phyloP scores from a whole-genome alignment of 1,284 basidiomycete genomes.

The Malassezia brasiliensis region DNA sequence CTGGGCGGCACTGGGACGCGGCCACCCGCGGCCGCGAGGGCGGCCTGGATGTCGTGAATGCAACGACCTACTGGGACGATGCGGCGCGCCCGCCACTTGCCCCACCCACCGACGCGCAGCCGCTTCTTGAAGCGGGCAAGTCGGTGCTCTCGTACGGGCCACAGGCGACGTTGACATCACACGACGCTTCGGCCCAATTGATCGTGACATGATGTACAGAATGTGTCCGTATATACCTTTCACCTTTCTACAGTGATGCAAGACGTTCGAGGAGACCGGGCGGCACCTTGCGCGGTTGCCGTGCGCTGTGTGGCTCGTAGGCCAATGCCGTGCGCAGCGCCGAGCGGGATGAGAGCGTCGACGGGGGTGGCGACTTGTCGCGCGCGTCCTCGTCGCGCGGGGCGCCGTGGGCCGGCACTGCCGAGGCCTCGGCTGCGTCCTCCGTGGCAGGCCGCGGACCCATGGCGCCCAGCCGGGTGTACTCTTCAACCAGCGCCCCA shows the following conservation, averaged over 20 bases:
- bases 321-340: neutral
- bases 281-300: neutral
- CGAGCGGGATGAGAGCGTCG: too few species aligned
- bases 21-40: neutral
- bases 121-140: neutral
- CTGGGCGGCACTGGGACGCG: neutral
- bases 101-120: neutral
- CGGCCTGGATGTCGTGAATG: neutral
- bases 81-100: neutral
- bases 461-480: neutral
- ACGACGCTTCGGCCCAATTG: neutral
- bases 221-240: neutral
- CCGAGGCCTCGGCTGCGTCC: too few species aligned
- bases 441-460: too few species aligned
- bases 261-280: too few species aligned
- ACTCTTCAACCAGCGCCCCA: conserved; percentile 1
- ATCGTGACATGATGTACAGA: neutral
- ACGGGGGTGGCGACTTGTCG: too few species aligned
- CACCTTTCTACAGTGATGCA: neutral
- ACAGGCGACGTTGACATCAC: neutral
- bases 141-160: neutral
- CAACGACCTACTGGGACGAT: neutral
- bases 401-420: too few species aligned
- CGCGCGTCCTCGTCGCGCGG: too few species aligned
- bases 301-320: neutral